These are phyloP conservation scores for Taphrina betulina DNA, from an alignment of 1,139 yeast species.

Conservation along the genomic window DNA sequence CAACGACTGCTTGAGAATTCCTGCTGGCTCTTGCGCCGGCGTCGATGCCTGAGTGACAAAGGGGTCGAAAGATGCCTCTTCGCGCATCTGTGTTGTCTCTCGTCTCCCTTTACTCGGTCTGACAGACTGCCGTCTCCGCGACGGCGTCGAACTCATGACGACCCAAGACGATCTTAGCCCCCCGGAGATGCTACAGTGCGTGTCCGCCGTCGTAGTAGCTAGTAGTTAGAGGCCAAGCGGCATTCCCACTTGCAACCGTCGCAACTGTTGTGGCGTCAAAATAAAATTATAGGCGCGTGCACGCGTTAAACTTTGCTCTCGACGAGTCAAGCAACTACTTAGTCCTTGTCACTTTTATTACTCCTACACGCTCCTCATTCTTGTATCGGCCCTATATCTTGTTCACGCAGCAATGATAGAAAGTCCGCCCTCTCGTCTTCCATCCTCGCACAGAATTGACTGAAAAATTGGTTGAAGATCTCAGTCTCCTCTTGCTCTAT, in stretches of 20 bases:
- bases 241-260: too few relatives aligned
- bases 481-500: conserved; percentile 35
- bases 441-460: conserved; percentile 1
- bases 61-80: conserved; percentile 1
- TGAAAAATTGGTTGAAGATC: conserved; percentile 33
- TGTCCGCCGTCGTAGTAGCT: too few relatives aligned
- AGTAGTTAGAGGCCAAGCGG: too few relatives aligned
- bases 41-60: not conserved
- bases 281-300: too few relatives aligned
- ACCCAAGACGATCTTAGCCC: too few relatives aligned
- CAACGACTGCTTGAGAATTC: conserved; percentile 20
- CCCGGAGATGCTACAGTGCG: too few relatives aligned
- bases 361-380: too few relatives aligned
- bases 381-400: not conserved
- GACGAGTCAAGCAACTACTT: too few relatives aligned
- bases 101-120: not conserved
- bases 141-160: conserved; percentile 4
- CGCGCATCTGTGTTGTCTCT: not conserved
- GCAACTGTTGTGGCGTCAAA: too few relatives aligned
- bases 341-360: too few relatives aligned
- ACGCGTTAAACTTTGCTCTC: too few relatives aligned
- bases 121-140: conserved; percentile 1
- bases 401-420: not conserved
- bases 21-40: not conserved
- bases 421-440: conserved; percentile 16